Conservation (phyloP, 805 yeast genomes). For the Saturnispora serradocipensis region DNA sequence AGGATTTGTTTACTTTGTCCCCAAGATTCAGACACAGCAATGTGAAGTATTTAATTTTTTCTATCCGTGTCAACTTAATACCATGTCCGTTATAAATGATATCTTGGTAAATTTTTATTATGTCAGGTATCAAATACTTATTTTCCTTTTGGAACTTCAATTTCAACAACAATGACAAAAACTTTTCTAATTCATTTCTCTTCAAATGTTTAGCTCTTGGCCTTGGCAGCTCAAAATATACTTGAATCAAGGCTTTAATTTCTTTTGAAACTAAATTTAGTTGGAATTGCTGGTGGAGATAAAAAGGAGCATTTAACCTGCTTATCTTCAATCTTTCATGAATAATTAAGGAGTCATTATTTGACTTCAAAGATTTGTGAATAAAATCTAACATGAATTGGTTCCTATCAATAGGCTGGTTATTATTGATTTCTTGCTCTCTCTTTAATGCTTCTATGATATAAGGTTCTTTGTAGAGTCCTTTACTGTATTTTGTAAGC, state of each 20-base stretch:
- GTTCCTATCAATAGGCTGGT: background rate
- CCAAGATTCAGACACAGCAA: background rate
- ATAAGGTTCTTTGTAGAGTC: background rate
- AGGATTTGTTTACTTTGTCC: background rate
- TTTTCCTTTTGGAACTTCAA: constrained; percentile 10
- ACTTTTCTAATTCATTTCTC: constrained; percentile 14
- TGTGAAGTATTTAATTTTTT: constrained; percentile 11
- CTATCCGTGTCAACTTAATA: constrained; percentile 13
- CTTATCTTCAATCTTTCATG: constrained; percentile 9
- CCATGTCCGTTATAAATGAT: constrained; percentile 6
- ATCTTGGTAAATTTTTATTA: constrained; percentile 13
- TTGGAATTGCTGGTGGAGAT: constrained; percentile 15
- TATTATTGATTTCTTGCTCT: background rate
- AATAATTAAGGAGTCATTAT: constrained; percentile 6
- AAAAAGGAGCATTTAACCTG: constrained; percentile 12
- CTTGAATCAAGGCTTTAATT: constrained; percentile 8
- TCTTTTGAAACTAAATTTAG: constrained; percentile 5
- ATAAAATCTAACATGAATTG: background rate
- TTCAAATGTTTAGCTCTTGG: constrained; percentile 14
- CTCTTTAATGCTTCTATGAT: background rate
- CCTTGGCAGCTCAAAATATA: constrained; percentile 16
- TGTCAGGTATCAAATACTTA: constrained; percentile 5
- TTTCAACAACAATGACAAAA: constrained; percentile 9
- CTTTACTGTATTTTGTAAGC: background rate
- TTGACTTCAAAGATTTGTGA: background rate